These are phyloP conservation scores for Pugionium cornutum DNA, from an alignment of 345 rosid genomes.

Conservation along the genomic window DNA sequence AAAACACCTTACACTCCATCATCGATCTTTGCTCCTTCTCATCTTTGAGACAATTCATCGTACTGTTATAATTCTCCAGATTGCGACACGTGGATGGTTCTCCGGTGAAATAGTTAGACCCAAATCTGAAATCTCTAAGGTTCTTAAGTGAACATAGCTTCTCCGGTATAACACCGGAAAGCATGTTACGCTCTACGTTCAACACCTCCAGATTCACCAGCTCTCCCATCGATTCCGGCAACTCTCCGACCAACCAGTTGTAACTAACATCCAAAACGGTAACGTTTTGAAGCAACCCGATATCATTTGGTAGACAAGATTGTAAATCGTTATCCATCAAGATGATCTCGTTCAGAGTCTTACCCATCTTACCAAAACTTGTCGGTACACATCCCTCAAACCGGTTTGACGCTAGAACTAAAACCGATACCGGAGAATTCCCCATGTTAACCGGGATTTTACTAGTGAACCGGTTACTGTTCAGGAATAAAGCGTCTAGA, in stretches of 20 bases:
- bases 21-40: slow-evolving; percentile 54
- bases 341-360: slow-evolving; percentile 62
- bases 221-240: slow-evolving; percentile 53
- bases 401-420: slow-evolving; percentile 64
- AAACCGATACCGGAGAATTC: slow-evolving; percentile 68
- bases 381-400: slow-evolving; percentile 75
- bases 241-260: slow-evolving; percentile 58
- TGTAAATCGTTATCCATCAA: slow-evolving; percentile 59
- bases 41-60: slow-evolving; percentile 58
- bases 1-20: slow-evolving; percentile 56
- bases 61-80: slow-evolving; percentile 41
- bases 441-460: slow-evolving; percentile 72
- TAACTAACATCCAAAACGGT: slow-evolving; percentile 68
- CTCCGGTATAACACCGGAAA: slow-evolving; percentile 61
- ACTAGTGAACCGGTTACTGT: slow-evolving; percentile 63
- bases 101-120: slow-evolving; percentile 57
- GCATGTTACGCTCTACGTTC: slow-evolving; percentile 57
- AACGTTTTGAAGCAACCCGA: slow-evolving; percentile 55
- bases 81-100: slow-evolving; percentile 51
- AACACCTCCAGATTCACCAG: slow-evolving; percentile 60
- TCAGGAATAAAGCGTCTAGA: slow-evolving; percentile 74
- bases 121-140: slow-evolving; percentile 57
- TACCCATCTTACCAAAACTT: slow-evolving; percentile 66
- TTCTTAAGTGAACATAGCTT: slow-evolving; percentile 53
- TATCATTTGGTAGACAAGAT: slow-evolving; percentile 63